phyloP scores from a whole-genome alignment of 2,329 filamentous ascomycete species.

The Xylariaceae sp. region DNA sequence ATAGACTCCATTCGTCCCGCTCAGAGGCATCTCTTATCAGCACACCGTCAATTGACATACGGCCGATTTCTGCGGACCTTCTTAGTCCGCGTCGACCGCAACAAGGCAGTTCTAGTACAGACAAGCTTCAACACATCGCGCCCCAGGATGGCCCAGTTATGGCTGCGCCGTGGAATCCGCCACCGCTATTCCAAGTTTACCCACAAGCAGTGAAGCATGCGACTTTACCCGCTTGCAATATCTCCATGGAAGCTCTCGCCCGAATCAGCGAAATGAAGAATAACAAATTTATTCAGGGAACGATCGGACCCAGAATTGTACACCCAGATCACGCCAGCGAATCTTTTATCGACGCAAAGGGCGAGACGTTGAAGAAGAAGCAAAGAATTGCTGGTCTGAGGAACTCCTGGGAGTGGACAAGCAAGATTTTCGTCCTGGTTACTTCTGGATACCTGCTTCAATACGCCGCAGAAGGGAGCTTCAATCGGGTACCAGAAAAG shows the following conservation, averaged over 20 bases:
- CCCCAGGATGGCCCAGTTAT: conserved; percentile 19
- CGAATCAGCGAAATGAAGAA: conserved; percentile 63
- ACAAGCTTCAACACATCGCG: conserved; percentile 27
- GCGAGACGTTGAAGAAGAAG: conserved; percentile 54
- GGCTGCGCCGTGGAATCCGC: conserved; percentile 63
- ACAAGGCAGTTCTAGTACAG: conserved; percentile 21
- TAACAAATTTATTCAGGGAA: conserved; percentile 46
- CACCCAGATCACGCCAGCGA: conserved; percentile 39
- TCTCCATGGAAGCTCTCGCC: conserved; percentile 73
- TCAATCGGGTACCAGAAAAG: conserved; percentile 76
- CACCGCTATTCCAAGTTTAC: conserved; percentile 86
- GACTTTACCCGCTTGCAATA: conserved; percentile 69
- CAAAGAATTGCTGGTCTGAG: conserved; percentile 51
- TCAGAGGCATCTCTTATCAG: conserved; percentile 46
- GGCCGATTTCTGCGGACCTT: conserved; percentile 23
- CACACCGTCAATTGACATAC: conserved; percentile 26
- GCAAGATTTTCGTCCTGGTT: conserved; percentile 75
- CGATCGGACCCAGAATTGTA: conserved; percentile 39
- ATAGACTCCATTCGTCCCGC: conserved; percentile 44
- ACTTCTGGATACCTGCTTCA: conserved; percentile 77
- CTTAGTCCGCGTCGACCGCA: conserved; percentile 17
- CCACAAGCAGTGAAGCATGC: conserved; percentile 82
- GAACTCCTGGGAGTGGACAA: conserved; percentile 67
- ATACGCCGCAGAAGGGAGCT: conserved; percentile 73
- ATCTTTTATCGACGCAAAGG: conserved; percentile 42